Percentiles rank a stretch among this genome's conserved stretches.
These are phyloP conservation scores for Candida krabiensis DNA, from an alignment of 805 yeast species.

Conservation along the genomic window DNA sequence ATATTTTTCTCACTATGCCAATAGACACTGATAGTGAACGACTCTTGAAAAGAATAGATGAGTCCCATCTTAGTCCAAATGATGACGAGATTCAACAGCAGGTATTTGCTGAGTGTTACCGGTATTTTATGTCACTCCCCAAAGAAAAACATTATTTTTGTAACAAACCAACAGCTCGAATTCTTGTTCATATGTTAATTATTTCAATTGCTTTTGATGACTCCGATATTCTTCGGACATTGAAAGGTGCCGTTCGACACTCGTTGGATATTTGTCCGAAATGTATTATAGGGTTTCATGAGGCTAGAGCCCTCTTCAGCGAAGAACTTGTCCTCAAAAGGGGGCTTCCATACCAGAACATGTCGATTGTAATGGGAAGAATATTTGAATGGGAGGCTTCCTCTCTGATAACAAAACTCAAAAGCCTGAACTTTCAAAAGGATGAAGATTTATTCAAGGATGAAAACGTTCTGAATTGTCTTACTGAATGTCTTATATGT, in stretches of 20 bases:
- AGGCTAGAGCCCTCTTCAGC: slow-evolving; percentile 50
- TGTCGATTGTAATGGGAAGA: slow-evolving; percentile 22
- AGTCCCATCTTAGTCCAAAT: slow-evolving; percentile 33
- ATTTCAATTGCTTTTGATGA: slow-evolving; percentile 42
- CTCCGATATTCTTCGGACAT: slow-evolving; percentile 10
- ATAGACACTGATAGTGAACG: too few species aligned
- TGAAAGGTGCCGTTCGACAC: slow-evolving; percentile 15
- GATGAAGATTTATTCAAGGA: slow-evolving; percentile 24
- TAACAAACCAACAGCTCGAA: slow-evolving; percentile 47
- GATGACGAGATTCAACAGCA: slow-evolving; percentile 35
- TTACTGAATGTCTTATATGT: slow-evolving; percentile 51
- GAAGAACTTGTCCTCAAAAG: slow-evolving; percentile 53
- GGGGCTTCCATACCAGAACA: slow-evolving; percentile 29
- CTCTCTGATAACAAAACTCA: slow-evolving; percentile 14
- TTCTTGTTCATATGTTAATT: slow-evolving; percentile 51
- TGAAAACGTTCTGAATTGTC: slow-evolving; percentile 31
- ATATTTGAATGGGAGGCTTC: slow-evolving; percentile 29
- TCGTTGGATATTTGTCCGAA: slow-evolving; percentile 49
- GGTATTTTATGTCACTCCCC: slow-evolving; percentile 14
- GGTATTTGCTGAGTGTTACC: slow-evolving; percentile 41
- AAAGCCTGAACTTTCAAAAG: slow-evolving; percentile 19
- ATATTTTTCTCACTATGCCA: too few species aligned
- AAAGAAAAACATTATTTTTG: slow-evolving; percentile 53
- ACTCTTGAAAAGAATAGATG: slow-evolving; percentile 26
- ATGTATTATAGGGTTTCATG: slow-evolving; percentile 55